Evolutionary conservation across 805 yeast genomes (phyloP), one percentile per base, ranked within the genome.

Genomic region (Candida bentonensis): DNA sequence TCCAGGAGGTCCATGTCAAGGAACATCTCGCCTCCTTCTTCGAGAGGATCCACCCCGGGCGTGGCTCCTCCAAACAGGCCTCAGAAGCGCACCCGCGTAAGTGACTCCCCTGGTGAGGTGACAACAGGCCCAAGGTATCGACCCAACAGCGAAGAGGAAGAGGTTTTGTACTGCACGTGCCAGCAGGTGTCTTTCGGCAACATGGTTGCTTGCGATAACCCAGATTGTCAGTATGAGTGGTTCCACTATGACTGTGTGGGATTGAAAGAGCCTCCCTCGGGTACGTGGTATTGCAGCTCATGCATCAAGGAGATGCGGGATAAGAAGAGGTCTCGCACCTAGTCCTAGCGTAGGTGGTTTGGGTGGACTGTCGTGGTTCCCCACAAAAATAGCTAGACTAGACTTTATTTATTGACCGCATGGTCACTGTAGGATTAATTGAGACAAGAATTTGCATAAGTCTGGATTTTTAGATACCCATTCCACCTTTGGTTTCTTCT

Each of bases 221-320:
- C 81, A 21, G 78, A 81, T 53, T 92, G 98, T 67, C 76, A 78
- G 57, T 78, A 70, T 51, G 96, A 86, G 59, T 89, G 97, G 97
- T 89, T 89, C 65, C 98, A 92, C 62, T 89, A 88, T 70, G 81
- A 79, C 45, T 92, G 98, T 67, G 96, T 89, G 36, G 95, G 95
- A 1, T 67, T 89, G 47, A 79, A 78, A 17, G 79, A 78, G 43
- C 95, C 94, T 3, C 97, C 97, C 2, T 77, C 78, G 55, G 95
- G 92, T 17, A 81, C 82, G 41, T 89, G 98, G 98, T 88, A 78
- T 60, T 89, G 98, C 65, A 85, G 95, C 0, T 82, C 79, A 44
- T 88, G 97, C 67, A 62, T 65, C 17, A 63, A 60, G 44, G 57
- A 57, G 33, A 46, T 57, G 36, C 11, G 36, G 13, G 36, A 30